phyloP scores from a whole-genome alignment of 306 rosid genomes.

The Cyclanthera cordifolia region DNA sequence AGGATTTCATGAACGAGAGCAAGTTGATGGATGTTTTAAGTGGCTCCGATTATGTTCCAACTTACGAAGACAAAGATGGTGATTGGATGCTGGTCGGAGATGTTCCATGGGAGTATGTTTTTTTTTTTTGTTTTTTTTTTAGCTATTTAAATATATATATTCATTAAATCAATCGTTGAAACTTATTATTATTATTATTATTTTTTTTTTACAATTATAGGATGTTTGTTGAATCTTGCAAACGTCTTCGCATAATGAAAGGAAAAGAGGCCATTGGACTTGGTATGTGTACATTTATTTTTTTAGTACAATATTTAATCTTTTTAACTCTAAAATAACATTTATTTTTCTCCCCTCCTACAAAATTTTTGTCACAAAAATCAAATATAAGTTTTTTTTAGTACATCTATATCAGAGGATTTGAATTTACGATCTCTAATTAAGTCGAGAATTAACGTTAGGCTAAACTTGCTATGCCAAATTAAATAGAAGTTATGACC shows the following conservation, averaged over 20 bases:
- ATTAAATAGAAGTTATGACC: too few relatives aligned
- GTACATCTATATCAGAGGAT: too few relatives aligned
- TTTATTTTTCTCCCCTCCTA: too few relatives aligned
- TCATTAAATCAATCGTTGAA: neutral
- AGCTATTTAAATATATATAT: neutral
- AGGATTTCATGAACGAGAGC: slow-evolving; percentile 83
- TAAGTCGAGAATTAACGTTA: too few relatives aligned
- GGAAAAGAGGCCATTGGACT: slow-evolving; percentile 95
- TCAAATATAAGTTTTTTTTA: too few relatives aligned
- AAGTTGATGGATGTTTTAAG: slow-evolving; percentile 72
- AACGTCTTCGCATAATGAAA: slow-evolving; percentile 86
- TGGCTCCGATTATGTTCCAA: slow-evolving; percentile 71
- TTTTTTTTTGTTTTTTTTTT: neutral
- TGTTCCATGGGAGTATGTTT: slow-evolving; percentile 86
- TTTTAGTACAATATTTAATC: too few relatives aligned
- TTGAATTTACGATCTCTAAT: too few relatives aligned
- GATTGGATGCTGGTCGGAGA: slow-evolving; percentile 99
- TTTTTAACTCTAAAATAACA: too few relatives aligned
- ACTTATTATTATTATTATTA: too few relatives aligned
- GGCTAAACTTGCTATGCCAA: too few relatives aligned
- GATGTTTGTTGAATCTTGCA: slow-evolving; percentile 94
- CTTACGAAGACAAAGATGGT: slow-evolving; percentile 90
- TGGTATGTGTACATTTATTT: slow-evolving; percentile 29
- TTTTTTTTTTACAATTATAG: slow-evolving; percentile 21
- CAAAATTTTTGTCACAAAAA: too few relatives aligned